Base-by-base conservation (phyloP, 768 basidiomycete genomes). In the Termitomyces sp. region DNA sequence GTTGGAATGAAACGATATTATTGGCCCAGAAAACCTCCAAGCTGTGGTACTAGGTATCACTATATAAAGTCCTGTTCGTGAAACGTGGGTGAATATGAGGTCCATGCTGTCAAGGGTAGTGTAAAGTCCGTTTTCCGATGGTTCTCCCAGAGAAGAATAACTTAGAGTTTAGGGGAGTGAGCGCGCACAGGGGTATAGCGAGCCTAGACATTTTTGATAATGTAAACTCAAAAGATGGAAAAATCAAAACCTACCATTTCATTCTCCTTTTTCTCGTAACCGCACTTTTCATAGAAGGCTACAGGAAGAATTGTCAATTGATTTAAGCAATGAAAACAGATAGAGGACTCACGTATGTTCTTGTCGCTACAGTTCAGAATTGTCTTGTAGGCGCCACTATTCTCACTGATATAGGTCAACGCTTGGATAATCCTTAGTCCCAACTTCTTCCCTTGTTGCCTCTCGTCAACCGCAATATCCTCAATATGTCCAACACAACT, bases 211-310 rank as follows among this genome's bases (percentile, higher is more conserved):
- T 37, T n/a, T 28, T 46, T 15, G 48, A 10, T 6, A 37, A 41
- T 19, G 12, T 19, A 24, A 32, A 26, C 15, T 28, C 37, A n/a
- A 8, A 34, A 0, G 26, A 52, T 54, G 42, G 22, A 21, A 15
- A 17, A 46, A 15, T 10, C 37, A 64, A 45, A 54, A 69, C 76
- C 53, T 55, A 88, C 95, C 95, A 98, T 98, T 71, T 97, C 91
- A 63, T 81, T 85, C 71, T 95, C 95, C 72, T 94, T 96, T 74
- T 86, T 88, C 70, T 81, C 77, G 64, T 74, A 97, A n/a, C 96
- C 96, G 66, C 96, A 99, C 71, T 98, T 98, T 70, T 93, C 77
- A 70, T 99, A 99, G 74, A 99, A 99, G 5, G 90, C 95, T 97
- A 66, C 32, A 41, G 26, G 21, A 32, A 7, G 8, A 24, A 9